A percentile compares a stretch with the other conserved stretches of the same genome.
These are phyloP conservation scores for Suillus hirtellus DNA, from an alignment of 768 basidiomycete genomes.

Conservation along the genomic window DNA sequence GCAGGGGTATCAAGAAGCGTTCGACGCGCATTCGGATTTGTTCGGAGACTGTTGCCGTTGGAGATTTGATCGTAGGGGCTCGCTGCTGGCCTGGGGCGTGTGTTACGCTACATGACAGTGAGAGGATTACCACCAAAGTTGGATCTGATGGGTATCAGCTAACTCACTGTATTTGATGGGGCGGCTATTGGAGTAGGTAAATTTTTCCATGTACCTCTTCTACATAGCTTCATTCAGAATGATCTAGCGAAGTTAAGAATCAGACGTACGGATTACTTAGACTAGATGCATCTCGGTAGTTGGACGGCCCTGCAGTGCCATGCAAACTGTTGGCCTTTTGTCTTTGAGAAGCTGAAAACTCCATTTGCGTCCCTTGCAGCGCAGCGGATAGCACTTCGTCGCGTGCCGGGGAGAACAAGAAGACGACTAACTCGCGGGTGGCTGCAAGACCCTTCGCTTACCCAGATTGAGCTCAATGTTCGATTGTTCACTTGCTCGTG, in stretches of 20 bases:
- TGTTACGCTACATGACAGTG: background rate
- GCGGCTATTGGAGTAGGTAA: conserved; percentile 23
- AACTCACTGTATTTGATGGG: conserved; percentile 13
- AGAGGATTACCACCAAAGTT: background rate
- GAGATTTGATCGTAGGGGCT: background rate
- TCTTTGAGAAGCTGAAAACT: conserved; percentile 11
- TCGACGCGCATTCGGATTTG: conserved; percentile 24
- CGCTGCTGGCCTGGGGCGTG: background rate
- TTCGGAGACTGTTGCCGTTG: background rate
- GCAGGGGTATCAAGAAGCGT: conserved; percentile 22
- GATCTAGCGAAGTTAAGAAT: conserved; percentile 9
- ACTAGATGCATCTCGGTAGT: conserved; percentile 33
- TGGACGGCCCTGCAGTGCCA: conserved; percentile 18
- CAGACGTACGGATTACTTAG: conserved; percentile 15
- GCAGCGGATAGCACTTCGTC: background rate
- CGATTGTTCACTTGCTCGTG: conserved; percentile 2
- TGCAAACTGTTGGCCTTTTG: conserved; percentile 15
- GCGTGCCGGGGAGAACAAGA: background rate
- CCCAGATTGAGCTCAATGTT: conserved; percentile 6
- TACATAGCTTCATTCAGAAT: conserved; percentile 7
- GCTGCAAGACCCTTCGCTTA: conserved; percentile 1
- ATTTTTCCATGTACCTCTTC: conserved; percentile 20
- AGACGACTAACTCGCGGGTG: conserved; percentile 3
- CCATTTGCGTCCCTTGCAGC: background rate
- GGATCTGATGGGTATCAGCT: conserved; percentile 17